Evolutionary conservation across 495 filamentous ascomycete genomes (phyloP).

Genomic region (Neurospora sp.): DNA sequence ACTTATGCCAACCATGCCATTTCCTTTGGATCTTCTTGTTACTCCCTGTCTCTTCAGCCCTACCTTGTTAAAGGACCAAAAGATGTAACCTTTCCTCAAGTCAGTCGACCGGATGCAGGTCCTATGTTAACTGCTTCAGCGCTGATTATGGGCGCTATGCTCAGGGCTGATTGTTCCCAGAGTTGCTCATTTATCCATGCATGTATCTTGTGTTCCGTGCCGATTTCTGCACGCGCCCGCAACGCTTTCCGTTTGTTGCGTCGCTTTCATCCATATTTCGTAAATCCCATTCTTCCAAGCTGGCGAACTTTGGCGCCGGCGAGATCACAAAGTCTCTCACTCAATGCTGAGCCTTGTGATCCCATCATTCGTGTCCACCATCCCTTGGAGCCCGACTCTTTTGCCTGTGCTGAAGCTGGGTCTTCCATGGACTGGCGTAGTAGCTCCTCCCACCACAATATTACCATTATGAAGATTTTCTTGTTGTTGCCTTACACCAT

Average conservation of each 20-base stretch:
- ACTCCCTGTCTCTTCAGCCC: not conserved
- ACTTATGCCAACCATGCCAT: not conserved
- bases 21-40: not conserved
- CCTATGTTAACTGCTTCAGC: not conserved
- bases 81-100: not conserved
- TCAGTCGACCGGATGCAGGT: not conserved
- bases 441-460: slow-evolving; percentile 1
- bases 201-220: not conserved
- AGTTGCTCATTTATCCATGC: not conserved
- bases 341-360: slow-evolving; percentile 85
- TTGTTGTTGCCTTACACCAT: slow-evolving; percentile 28
- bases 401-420: not conserved
- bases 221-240: not conserved
- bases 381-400: slow-evolving; percentile 83
- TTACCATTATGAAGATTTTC: slow-evolving; percentile 17
- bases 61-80: not conserved
- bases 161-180: not conserved
- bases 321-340: not conserved
- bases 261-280: not conserved
- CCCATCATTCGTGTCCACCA: slow-evolving; percentile 91
- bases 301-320: not conserved
- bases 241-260: not conserved
- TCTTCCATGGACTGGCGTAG: not conserved
- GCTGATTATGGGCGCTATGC: not conserved
- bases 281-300: not conserved